A percentile compares a stretch with the other conserved stretches of the same genome.
Conservation (phyloP, 257 asterid genomes). For the Leptodermis oblonga region DNA sequence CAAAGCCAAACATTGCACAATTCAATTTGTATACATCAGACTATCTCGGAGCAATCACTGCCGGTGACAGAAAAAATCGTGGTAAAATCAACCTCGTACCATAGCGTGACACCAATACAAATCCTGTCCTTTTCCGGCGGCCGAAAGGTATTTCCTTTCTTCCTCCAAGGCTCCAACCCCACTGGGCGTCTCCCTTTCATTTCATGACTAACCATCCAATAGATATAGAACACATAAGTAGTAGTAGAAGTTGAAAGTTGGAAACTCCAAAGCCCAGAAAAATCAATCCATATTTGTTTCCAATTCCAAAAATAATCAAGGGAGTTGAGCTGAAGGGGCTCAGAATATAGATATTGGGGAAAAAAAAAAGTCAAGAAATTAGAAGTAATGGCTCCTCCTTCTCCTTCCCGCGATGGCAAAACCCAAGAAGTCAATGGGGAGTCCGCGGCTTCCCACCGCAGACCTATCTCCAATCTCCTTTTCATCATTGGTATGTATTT, state of each 20-base stretch:
- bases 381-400: constrained; percentile 54
- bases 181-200: not conserved
- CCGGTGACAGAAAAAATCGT: not conserved
- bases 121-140: too few relatives aligned
- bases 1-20: too few relatives aligned
- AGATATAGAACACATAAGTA: too few relatives aligned
- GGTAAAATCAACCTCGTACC: not conserved
- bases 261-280: not conserved
- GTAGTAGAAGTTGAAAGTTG: not conserved
- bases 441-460: constrained; percentile 36
- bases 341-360: not conserved
- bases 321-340: not conserved
- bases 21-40: too few relatives aligned
- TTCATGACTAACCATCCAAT: not conserved
- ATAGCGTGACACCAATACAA: too few relatives aligned
- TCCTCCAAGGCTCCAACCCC: not conserved
- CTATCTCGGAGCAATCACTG: too few relatives aligned
- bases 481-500: constrained; percentile 72
- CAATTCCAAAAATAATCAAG: not conserved
- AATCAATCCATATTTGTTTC: too few relatives aligned
- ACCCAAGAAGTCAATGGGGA: constrained; percentile 33
- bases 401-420: constrained; percentile 40
- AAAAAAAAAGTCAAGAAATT: not conserved
- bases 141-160: not conserved
- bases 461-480: constrained; percentile 65